Percentiles rank a stretch among this genome's conserved stretches.
Evolutionary conservation across 2,329 filamentous ascomycete species (phyloP).

Genomic region (Aspergillus novoparasiticus): DNA sequence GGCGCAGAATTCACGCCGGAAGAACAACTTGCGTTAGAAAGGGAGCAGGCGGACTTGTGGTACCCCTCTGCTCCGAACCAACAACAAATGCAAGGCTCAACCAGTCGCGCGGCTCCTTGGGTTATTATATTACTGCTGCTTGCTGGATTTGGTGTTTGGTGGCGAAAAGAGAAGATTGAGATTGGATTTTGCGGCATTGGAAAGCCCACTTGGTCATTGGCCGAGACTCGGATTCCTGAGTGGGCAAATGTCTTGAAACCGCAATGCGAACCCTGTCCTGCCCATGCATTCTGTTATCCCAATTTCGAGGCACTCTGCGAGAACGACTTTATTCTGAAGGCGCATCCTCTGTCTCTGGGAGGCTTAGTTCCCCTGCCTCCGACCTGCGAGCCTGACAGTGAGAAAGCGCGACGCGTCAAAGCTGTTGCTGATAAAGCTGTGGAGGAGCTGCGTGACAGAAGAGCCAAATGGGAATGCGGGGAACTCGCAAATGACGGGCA

Average conservation of each 20-base stretch:
- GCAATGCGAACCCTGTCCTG: constrained; percentile 85
- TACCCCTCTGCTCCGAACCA: constrained; percentile 26
- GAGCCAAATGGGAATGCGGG: constrained; percentile 89
- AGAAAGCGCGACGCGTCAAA: constrained; percentile 84
- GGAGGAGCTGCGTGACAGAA: constrained; percentile 79
- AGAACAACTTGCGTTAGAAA: constrained; percentile 78
- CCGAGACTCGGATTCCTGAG: constrained; percentile 70
- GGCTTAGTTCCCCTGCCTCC: constrained; percentile 83
- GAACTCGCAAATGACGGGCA: constrained; percentile 67
- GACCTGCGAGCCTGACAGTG: constrained; percentile 91
- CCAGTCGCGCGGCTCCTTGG: constrained; percentile 66
- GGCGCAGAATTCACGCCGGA: constrained; percentile 95
- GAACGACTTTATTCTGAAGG: constrained; percentile 79
- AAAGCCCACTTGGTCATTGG: constrained; percentile 60
- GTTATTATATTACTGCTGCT: constrained; percentile 72
- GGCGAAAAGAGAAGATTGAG: constrained; percentile 91
- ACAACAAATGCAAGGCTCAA: constrained; percentile 44
- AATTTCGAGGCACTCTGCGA: constrained; percentile 80
- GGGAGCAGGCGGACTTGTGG: constrained; percentile 60
- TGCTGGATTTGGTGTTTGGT: constrained; percentile 76
- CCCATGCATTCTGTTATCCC: constrained; percentile 84
- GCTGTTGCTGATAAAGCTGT: constrained; percentile 85
- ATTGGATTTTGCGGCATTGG: constrained; percentile 94
- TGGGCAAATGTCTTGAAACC: constrained; percentile 72
- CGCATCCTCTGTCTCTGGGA: constrained; percentile 79